A percentile compares a stretch with the other conserved stretches of the same genome.
Conservation (phyloP, 129 eudicot species). For the Flaveria brownii region DNA sequence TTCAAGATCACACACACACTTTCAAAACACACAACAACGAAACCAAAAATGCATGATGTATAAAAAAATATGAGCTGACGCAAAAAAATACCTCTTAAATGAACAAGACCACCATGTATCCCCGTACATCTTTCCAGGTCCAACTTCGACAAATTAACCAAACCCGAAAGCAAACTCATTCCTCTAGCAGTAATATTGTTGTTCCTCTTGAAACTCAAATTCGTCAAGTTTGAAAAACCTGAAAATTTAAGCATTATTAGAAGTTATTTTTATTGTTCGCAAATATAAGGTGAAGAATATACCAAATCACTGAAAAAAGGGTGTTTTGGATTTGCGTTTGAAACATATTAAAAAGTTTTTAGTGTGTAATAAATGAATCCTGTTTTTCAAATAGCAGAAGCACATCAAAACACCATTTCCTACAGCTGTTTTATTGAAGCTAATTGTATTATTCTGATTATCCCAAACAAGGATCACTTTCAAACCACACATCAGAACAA, state of each 20-base stretch:
- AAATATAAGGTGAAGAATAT: background rate
- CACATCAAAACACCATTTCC: background rate
- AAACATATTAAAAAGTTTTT: background rate
- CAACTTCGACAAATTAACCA: constrained; percentile 62
- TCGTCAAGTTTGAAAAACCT: constrained; percentile 77
- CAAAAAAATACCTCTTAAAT: constrained; percentile 59
- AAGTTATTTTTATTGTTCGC: background rate
- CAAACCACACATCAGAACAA: background rate
- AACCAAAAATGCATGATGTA: background rate
- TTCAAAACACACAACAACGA: background rate
- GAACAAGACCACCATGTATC: constrained; percentile 80
- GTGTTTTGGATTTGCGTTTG: background rate
- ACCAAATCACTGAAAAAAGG: background rate
- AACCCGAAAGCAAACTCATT: constrained; percentile 59
- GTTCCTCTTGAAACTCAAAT: constrained; percentile 68
- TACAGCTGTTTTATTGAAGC: background rate
- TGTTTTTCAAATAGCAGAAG: background rate
- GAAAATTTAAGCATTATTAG: constrained; percentile 14
- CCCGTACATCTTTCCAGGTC: constrained; percentile 87
- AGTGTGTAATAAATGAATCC: background rate
- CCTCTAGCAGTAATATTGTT: constrained; percentile 64
- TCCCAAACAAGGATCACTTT: background rate
- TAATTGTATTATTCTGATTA: background rate
- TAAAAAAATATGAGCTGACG: background rate
- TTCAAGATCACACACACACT: background rate